These are phyloP conservation scores for Claviceps fusiformis DNA, from an alignment of 2,329 filamentous ascomycete species.

Conservation along the genomic window DNA sequence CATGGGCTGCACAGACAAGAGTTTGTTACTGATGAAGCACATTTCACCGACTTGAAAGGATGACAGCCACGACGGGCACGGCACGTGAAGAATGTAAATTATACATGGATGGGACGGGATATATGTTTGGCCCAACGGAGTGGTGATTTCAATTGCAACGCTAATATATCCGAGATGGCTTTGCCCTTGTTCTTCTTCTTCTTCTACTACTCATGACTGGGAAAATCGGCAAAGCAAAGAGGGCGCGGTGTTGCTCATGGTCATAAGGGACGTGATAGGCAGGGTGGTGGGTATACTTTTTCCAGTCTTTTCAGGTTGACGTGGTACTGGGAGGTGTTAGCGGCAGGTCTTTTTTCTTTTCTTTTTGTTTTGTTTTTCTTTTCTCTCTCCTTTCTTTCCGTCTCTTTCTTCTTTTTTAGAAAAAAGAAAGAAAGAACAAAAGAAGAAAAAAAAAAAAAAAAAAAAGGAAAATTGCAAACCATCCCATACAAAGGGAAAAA, in stretches of 20 bases:
- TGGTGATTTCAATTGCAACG: neutral
- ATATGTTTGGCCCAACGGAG: neutral
- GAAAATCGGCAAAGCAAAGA: too few species aligned
- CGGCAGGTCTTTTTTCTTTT: neutral
- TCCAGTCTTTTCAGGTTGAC: conserved; percentile 6
- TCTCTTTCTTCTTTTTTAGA: too few species aligned
- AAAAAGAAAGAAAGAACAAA: neutral
- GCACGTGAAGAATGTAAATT: too few species aligned
- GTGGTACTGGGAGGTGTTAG: conserved; percentile 5
- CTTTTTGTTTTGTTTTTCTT: neutral
- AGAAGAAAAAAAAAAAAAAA: too few species aligned
- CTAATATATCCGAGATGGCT: neutral
- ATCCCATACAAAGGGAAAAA: neutral
- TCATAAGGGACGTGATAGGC: neutral
- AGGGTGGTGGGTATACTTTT: neutral
- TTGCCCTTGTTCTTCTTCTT: too few species aligned
- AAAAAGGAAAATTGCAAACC: too few species aligned
- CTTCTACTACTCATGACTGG: neutral
- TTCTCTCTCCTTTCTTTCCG: too few species aligned
- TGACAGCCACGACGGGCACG: too few species aligned
- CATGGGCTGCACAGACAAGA: neutral
- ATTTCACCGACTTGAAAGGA: neutral
- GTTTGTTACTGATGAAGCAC: neutral
- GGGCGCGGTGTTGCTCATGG: neutral
- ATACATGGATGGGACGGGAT: too few species aligned